Conservation (phyloP, 1,284 basidiomycete genomes). For the Mycosarcoma maydis region DNA sequence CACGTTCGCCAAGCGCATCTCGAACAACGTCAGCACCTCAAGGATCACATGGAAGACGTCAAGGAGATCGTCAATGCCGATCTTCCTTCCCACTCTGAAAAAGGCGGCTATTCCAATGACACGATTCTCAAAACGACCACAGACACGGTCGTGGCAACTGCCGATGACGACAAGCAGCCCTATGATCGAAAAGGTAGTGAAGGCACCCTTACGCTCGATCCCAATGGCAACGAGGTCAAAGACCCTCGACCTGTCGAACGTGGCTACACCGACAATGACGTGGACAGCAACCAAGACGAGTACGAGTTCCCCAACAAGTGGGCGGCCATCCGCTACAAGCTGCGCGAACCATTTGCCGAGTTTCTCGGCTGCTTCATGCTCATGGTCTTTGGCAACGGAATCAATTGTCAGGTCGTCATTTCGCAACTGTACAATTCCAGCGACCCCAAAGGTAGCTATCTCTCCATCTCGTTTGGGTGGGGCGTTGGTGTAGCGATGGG, state of each 20-base stretch:
- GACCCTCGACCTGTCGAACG: slow-evolving; percentile 33
- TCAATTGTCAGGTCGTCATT: slow-evolving; percentile 58
- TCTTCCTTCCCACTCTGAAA: slow-evolving; percentile 1
- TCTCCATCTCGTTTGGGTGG: slow-evolving; percentile 60
- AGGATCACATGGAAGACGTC: slow-evolving; percentile 25
- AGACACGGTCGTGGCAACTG: slow-evolving; percentile 10
- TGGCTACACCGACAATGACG: slow-evolving; percentile 15
- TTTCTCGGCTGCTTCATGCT: slow-evolving; percentile 57
- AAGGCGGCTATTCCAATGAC: slow-evolving; percentile 4
- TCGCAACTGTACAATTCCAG: slow-evolving; percentile 38
- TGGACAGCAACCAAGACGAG: slow-evolving; percentile 23
- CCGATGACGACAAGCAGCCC: slow-evolving; percentile 9
- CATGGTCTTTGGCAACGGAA: slow-evolving; percentile 59
- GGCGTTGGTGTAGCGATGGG: slow-evolving; percentile 61
- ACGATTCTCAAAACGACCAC: slow-evolving; percentile 9
- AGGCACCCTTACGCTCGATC: slow-evolving; percentile 7
- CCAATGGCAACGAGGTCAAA: slow-evolving; percentile 1
- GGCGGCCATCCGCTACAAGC: slow-evolving; percentile 50
- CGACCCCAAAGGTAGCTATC: slow-evolving; percentile 45
- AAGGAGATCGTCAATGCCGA: slow-evolving; percentile 24
- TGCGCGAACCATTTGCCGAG: slow-evolving; percentile 58
- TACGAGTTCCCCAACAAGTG: slow-evolving; percentile 55
- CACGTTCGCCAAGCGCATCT: slow-evolving; percentile 30
- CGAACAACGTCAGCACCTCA: slow-evolving; percentile 19
- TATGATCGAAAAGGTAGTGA: slow-evolving; percentile 18